Percentiles rank a stretch among this genome's conserved stretches.
Evolutionary conservation across 2,329 filamentous ascomycete genomes (phyloP).

Genomic region (Fusarium sulawesiense): DNA sequence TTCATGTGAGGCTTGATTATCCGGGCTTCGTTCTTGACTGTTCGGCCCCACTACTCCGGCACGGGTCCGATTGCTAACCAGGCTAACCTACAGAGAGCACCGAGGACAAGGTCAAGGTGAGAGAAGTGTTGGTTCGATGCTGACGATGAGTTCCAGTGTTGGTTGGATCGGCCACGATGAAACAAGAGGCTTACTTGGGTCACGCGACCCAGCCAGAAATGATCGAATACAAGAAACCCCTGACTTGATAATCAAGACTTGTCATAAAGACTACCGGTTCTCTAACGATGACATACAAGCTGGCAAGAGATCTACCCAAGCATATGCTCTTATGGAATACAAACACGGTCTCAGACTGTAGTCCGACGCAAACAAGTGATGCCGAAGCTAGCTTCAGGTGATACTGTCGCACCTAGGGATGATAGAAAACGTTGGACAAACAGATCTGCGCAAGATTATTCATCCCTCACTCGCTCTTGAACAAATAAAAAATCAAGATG

Average conservation of each 20-base stretch:
- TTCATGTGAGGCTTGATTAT: background rate
- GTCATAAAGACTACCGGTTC: background rate
- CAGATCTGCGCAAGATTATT: slow-evolving; percentile 1
- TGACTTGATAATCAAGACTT: background rate
- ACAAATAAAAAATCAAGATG: slow-evolving; percentile 1
- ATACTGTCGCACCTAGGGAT: background rate
- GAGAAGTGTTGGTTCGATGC: background rate
- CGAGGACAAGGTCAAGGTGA: background rate
- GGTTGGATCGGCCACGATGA: background rate
- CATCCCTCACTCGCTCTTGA: background rate
- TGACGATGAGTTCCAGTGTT: background rate
- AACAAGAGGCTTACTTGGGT: background rate
- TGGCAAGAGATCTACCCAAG: background rate
- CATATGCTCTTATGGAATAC: background rate
- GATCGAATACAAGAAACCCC: background rate
- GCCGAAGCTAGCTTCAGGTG: background rate
- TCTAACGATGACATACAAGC: background rate
- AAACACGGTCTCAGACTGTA: slow-evolving; percentile 1
- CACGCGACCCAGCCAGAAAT: background rate
- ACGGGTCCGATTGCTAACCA: slow-evolving; percentile 3
- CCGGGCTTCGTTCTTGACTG: background rate
- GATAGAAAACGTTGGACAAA: background rate
- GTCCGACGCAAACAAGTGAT: background rate
- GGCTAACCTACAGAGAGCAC: background rate
- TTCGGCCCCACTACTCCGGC: slow-evolving; percentile 32